Base-by-base conservation (phyloP, 495 filamentous ascomycete species). In the Neurospora sp. region DNA sequence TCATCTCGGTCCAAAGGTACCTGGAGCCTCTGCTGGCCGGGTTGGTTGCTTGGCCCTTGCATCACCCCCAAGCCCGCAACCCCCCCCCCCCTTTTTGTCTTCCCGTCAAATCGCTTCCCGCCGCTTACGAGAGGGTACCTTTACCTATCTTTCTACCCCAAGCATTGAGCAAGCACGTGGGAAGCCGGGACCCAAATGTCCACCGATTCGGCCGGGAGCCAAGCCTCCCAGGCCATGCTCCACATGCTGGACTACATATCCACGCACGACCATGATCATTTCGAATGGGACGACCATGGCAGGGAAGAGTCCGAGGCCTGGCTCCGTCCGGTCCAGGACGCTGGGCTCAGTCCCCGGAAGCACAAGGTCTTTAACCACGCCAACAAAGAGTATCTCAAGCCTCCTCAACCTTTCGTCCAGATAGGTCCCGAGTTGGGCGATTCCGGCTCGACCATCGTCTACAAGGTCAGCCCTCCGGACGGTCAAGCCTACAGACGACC, bases 321-420 rank as follows among this genome's bases (percentile, higher is more conserved):
- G 79, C 68, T 76, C 2, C n/a, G 16, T 10, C 78, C 79, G 1
- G 77, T 81, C 2, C 31, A 40, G 6, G 72, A 72, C 1, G 75
- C 75, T 16, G 73, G 73, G 3, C 78, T 81, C 20, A 73, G 78
- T 35, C 48, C 53, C 2, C 71, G 37, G 16, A 81, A 80, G 59
- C 79, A 81, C 75, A 81, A 81, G 70, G 77, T 81, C 5, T 80
- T 81, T 11, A 68, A 76, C 27, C 79, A 81, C 48, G n/a, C 31
- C 40, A 76, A 75, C 44, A 80, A 79, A 38, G 78, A 81, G 37
- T 80, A 79, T 31, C 71, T 79, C 12, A 77, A 68, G 3, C 76
- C 75, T 3, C 78, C 78, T 1, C 69, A 44, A 11, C 79, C 78
- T 1, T 80, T 80, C 41, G 40, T 77, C 1, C 75, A 74, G 16